phyloP scores from a whole-genome alignment of 495 filamentous ascomycete species.

The Delitschia confertaspora region DNA sequence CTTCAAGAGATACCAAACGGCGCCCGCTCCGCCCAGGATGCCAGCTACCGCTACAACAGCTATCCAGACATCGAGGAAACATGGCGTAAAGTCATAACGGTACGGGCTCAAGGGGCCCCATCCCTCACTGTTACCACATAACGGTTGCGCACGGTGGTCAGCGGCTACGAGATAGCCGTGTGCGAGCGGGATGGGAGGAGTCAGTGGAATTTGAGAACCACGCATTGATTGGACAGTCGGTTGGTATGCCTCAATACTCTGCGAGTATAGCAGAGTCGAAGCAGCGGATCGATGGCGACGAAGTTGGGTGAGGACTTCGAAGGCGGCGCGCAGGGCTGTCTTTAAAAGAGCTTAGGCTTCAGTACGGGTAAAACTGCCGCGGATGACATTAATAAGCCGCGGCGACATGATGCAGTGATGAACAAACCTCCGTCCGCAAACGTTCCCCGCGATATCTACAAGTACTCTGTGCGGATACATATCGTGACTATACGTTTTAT shows the following conservation, averaged over 20 bases:
- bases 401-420: too few species aligned
- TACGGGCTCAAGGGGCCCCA: slow-evolving; percentile 86
- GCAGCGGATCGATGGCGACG: too few species aligned
- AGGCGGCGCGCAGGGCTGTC: too few species aligned
- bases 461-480: too few species aligned
- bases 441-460: too few species aligned
- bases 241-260: slow-evolving; percentile 5
- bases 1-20: slow-evolving; percentile 67
- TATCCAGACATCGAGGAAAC: slow-evolving; percentile 85
- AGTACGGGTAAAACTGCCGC: too few species aligned
- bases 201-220: slow-evolving; percentile 19
- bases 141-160: slow-evolving; percentile 43
- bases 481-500: too few species aligned
- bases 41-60: slow-evolving; percentile 67
- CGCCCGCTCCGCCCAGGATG: slow-evolving; percentile 62
- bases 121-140: slow-evolving; percentile 82
- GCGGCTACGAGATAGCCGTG: slow-evolving; percentile 32
- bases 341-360: too few species aligned
- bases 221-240: slow-evolving; percentile 17
- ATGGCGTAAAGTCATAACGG: slow-evolving; percentile 89
- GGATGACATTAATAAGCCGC: too few species aligned
- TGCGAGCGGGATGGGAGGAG: slow-evolving; percentile 11
- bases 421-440: too few species aligned
- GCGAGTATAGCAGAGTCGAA: slow-evolving; percentile 6
- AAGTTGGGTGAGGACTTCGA: too few species aligned